These are phyloP conservation scores for Meira nashicola DNA, from an alignment of 1,284 basidiomycete species.

Conservation along the genomic window DNA sequence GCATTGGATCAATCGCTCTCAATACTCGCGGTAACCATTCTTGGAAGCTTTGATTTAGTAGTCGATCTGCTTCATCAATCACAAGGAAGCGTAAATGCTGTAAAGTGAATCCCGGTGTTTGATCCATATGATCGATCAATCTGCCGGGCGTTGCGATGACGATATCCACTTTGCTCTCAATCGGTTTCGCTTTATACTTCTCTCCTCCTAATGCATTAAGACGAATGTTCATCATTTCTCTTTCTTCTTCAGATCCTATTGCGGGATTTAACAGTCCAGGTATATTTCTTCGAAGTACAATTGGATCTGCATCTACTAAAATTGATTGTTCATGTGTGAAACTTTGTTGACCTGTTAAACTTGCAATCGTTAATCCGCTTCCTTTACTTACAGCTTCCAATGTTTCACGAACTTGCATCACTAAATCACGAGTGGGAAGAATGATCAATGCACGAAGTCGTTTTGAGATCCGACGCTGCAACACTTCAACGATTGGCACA, in stretches of 20 bases:
- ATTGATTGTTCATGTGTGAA: conserved; percentile 46
- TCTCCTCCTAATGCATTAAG: neutral
- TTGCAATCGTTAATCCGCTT: conserved; percentile 71
- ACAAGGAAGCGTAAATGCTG: conserved; percentile 92
- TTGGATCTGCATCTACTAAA: conserved; percentile 2
- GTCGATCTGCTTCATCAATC: conserved; percentile 93
- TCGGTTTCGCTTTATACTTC: neutral
- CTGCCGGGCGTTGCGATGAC: conserved; percentile 92
- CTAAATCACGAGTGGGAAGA: conserved; percentile 91
- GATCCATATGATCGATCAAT: conserved; percentile 84
- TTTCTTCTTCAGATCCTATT: neutral
- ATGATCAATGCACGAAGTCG: conserved; percentile 85
- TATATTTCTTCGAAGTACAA: neutral
- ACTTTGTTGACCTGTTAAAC: conserved; percentile 47
- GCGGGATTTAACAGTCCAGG: neutral
- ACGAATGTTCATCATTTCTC: neutral
- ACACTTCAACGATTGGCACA: conserved; percentile 76
- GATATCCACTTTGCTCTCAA: conserved; percentile 69
- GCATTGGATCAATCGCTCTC: conserved; percentile 18
- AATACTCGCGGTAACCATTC: conserved; percentile 64
- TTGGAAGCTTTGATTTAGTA: conserved; percentile 91
- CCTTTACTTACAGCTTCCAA: conserved; percentile 72
- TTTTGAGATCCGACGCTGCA: conserved; percentile 20
- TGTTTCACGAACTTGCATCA: conserved; percentile 83
- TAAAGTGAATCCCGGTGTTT: conserved; percentile 74